These are phyloP conservation scores for Citrus medica DNA, from an alignment of 345 rosid genomes.

Conservation along the genomic window DNA sequence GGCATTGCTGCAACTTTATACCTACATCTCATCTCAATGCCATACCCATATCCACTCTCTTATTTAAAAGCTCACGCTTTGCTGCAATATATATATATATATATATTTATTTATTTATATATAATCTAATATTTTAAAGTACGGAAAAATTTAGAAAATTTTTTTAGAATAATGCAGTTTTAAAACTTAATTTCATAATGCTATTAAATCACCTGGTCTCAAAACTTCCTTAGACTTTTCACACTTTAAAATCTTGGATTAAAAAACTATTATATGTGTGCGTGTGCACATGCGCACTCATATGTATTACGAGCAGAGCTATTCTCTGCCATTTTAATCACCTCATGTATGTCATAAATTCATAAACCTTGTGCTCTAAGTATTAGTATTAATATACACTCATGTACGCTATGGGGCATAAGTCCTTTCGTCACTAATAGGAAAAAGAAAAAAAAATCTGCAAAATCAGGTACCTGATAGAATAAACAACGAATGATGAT, in stretches of 20 bases:
- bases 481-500: not conserved
- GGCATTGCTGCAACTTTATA: slow-evolving; percentile 23
- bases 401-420: not conserved
- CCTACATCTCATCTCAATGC: slow-evolving; percentile 14
- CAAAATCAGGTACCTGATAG: not conserved
- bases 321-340: too few relatives aligned
- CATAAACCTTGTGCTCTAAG: not conserved
- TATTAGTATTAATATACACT: not conserved
- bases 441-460: too few relatives aligned
- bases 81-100: too few relatives aligned
- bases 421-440: not conserved
- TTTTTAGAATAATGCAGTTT: too few relatives aligned
- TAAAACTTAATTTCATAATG: too few relatives aligned
- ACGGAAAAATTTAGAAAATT: rapidly evolving
- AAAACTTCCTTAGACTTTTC: rapidly evolving
- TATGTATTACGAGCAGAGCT: too few relatives aligned
- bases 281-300: rapidly evolving
- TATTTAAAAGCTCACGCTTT: not conserved
- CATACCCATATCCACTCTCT: not conserved
- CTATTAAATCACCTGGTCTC: too few relatives aligned
- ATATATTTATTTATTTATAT: too few relatives aligned
- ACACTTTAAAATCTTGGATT: too few relatives aligned
- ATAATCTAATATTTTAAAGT: too few relatives aligned
- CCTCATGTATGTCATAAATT: not conserved
- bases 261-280: too few relatives aligned